Evolutionary conservation across 2,329 filamentous ascomycete genomes (phyloP).

Genomic region (Zasmidium citrigriseum): DNA sequence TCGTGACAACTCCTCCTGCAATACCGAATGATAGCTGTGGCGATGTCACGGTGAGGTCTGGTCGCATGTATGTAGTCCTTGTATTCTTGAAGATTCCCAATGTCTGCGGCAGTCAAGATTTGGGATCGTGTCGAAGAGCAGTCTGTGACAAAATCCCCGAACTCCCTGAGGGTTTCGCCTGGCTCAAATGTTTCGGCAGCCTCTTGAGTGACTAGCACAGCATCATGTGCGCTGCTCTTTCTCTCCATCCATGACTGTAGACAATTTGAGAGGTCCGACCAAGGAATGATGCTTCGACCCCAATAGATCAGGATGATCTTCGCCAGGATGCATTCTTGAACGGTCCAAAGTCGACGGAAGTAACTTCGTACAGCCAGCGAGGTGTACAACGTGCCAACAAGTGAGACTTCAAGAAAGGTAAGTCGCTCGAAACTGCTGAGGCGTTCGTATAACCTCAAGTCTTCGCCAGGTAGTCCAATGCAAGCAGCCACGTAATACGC

Average conservation of each 20-base stretch:
- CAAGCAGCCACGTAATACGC: conserved; percentile 1
- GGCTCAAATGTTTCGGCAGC: background rate
- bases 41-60: background rate
- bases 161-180: background rate
- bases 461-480: background rate
- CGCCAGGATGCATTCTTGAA: conserved; percentile 7
- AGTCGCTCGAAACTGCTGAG: background rate
- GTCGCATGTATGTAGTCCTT: background rate
- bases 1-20: background rate
- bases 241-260: too few relatives aligned
- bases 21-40: background rate
- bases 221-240: background rate
- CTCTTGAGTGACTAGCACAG: background rate
- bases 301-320: background rate
- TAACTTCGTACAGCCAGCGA: background rate
- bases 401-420: background rate
- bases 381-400: background rate
- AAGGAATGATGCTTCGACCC: background rate
- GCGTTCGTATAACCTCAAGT: background rate
- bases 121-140: too few relatives aligned
- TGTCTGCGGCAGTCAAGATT: too few relatives aligned
- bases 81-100: too few relatives aligned
- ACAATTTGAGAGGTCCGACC: background rate
- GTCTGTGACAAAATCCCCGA: background rate
- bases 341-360: conserved; percentile 7